Evolutionary conservation across 1,284 basidiomycete genomes (phyloP).

Genomic region (Malassezia brasiliensis): DNA sequence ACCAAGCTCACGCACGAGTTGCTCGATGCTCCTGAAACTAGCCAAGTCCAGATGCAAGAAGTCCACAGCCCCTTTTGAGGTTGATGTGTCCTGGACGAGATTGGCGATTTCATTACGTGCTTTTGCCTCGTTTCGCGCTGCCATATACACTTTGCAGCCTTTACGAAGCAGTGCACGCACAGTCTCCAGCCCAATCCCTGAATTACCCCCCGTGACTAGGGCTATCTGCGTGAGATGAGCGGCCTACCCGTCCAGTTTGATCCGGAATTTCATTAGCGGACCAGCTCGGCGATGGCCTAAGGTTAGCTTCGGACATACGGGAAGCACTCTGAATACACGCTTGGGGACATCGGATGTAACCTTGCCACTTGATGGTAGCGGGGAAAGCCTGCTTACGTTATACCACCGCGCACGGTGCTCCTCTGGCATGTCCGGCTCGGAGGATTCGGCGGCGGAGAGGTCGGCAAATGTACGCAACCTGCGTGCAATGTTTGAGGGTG

Average conservation of each 20-base stretch:
- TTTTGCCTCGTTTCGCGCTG: constrained; percentile 7
- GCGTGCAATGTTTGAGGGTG: constrained; percentile 3
- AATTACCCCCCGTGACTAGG: constrained; percentile 37
- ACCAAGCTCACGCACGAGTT: constrained; percentile 20
- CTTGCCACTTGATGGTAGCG: too few relatives aligned
- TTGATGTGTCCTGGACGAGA: background rate
- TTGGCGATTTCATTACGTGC: constrained; percentile 12
- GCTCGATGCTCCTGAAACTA: constrained; percentile 20
- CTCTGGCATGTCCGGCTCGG: background rate
- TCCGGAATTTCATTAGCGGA: constrained; percentile 3
- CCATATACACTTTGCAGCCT: constrained; percentile 29
- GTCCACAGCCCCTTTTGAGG: background rate
- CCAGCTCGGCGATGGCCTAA: constrained; percentile 3
- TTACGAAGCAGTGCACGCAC: constrained; percentile 24
- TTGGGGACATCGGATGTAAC: too few relatives aligned
- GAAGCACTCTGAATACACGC: constrained; percentile 7
- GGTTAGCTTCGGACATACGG: constrained; percentile 6
- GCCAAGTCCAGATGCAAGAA: constrained; percentile 27
- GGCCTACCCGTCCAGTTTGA: constrained; percentile 6
- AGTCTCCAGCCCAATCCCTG: constrained; percentile 36
- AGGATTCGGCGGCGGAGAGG: background rate
- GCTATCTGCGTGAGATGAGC: constrained; percentile 13
- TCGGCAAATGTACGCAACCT: constrained; percentile 3
- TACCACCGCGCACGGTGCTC: too few relatives aligned
- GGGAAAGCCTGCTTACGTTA: too few relatives aligned